Evolutionary conservation across 495 filamentous ascomycete genomes (phyloP).

Genomic region (Aspergillus asperescens): DNA sequence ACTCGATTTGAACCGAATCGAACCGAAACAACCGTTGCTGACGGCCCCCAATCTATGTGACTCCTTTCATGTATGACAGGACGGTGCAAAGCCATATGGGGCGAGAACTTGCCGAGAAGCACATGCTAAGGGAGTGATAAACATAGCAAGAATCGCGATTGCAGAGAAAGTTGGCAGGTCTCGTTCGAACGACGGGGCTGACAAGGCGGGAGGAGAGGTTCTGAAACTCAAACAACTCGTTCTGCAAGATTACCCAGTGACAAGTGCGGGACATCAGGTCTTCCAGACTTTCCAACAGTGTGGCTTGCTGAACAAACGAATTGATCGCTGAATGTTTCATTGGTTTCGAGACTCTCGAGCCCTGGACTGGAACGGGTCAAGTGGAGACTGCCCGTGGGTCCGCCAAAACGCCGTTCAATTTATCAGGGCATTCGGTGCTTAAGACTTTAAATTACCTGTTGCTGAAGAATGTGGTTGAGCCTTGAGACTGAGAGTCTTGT

Average conservation of each 20-base stretch:
- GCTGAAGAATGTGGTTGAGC: not conserved
- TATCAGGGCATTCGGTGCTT: not conserved
- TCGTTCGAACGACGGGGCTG: conserved; percentile 26
- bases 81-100: not conserved
- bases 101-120: no score
- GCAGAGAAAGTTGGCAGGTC: conserved; percentile 3
- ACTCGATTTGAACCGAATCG: no score
- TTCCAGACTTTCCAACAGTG: conserved; percentile 8
- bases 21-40: no score
- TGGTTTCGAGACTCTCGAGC: conserved; percentile 4
- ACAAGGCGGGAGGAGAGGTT: conserved; percentile 15
- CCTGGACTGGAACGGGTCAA: conserved; percentile 10
- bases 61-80: not conserved
- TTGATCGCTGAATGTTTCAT: not conserved
- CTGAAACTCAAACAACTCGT: conserved; percentile 16
- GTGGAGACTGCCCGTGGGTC: conserved; percentile 15
- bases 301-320: conserved; percentile 15
- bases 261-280: conserved; percentile 10
- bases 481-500: not conserved
- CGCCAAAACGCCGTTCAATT: not conserved
- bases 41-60: not conserved
- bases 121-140: not conserved
- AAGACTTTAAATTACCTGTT: not conserved
- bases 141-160: not conserved
- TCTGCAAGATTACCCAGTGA: conserved; percentile 30